Evolutionary conservation across 805 yeast genomes (phyloP).

Genomic region (Diddensiella transvaalensis): DNA sequence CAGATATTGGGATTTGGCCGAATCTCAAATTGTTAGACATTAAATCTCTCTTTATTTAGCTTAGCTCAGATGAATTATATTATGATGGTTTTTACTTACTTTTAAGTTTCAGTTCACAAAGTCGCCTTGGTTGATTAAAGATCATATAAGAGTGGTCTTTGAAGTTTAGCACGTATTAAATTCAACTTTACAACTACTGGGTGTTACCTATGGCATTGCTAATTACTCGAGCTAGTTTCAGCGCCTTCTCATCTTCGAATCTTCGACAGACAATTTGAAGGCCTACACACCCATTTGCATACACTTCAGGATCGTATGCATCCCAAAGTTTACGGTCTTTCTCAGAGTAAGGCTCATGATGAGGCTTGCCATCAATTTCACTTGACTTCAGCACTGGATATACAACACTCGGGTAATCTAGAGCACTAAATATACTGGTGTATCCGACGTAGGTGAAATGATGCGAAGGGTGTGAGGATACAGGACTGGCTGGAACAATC

Average conservation of each 20-base stretch:
- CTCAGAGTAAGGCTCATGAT: slow-evolving; percentile 16
- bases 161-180: too few species aligned
- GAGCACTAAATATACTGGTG: slow-evolving; percentile 66
- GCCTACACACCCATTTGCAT: slow-evolving; percentile 52
- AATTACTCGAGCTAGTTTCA: slow-evolving; percentile 33
- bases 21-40: slow-evolving; percentile 10
- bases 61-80: too few species aligned
- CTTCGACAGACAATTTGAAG: slow-evolving; percentile 54
- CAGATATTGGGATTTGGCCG: slow-evolving; percentile 29
- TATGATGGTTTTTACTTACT: too few species aligned
- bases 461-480: slow-evolving; percentile 10
- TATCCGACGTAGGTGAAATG: slow-evolving; percentile 64
- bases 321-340: slow-evolving; percentile 35
- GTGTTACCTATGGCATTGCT: slow-evolving; percentile 2
- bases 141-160: too few species aligned
- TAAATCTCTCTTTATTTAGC: background rate
- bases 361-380: slow-evolving; percentile 30
- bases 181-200: background rate
- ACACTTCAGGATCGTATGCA: slow-evolving; percentile 45
- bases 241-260: slow-evolving; percentile 56
- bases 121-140: too few species aligned
- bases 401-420: slow-evolving; percentile 61
- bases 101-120: too few species aligned
- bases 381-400: slow-evolving; percentile 29
- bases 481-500: slow-evolving; percentile 45